phyloP scores from a whole-genome alignment of 805 yeast species.

The Vanderwaltozyma yarrowii region DNA sequence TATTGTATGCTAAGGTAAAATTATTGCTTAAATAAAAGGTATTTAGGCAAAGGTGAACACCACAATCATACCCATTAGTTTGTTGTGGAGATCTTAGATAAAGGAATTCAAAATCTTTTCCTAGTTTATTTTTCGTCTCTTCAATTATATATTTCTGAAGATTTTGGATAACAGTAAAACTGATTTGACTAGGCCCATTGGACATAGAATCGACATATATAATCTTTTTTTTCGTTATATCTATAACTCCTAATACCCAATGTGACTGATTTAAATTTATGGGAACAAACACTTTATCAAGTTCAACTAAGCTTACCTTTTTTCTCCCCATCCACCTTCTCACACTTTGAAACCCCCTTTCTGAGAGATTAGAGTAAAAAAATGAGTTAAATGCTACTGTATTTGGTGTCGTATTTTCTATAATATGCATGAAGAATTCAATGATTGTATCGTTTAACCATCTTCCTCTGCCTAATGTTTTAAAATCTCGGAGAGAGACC shows the following conservation, averaged over 20 bases:
- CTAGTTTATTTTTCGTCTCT: slow-evolving; percentile 44
- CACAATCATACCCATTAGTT: slow-evolving; percentile 86
- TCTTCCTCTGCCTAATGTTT: slow-evolving; percentile 53
- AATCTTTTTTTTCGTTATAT: slow-evolving; percentile 49
- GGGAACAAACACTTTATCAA: slow-evolving; percentile 68
- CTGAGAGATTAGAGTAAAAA: slow-evolving; percentile 63
- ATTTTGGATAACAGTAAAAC: slow-evolving; percentile 32
- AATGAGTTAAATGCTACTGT: slow-evolving; percentile 78
- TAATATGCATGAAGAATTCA: slow-evolving; percentile 56
- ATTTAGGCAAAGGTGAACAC: slow-evolving; percentile 80
- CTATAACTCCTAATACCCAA: slow-evolving; percentile 83
- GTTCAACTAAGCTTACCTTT: slow-evolving; percentile 50
- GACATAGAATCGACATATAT: slow-evolving; percentile 69
- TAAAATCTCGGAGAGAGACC: slow-evolving; percentile 53
- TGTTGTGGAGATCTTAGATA: slow-evolving; percentile 63
- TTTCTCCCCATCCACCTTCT: slow-evolving; percentile 76
- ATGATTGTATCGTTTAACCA: slow-evolving; percentile 93
- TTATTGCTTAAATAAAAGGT: slow-evolving; percentile 51
- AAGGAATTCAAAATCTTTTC: slow-evolving; percentile 25
- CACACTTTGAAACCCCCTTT: slow-evolving; percentile 73
- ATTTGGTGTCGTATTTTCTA: slow-evolving; percentile 27
- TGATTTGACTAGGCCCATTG: slow-evolving; percentile 29
- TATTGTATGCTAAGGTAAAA: slow-evolving; percentile 42
- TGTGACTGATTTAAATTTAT: slow-evolving; percentile 74
- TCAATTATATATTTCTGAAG: slow-evolving; percentile 53